Base-by-base conservation (phyloP, 1,139 yeast species). In the Suhomyces coccinellae region DNA sequence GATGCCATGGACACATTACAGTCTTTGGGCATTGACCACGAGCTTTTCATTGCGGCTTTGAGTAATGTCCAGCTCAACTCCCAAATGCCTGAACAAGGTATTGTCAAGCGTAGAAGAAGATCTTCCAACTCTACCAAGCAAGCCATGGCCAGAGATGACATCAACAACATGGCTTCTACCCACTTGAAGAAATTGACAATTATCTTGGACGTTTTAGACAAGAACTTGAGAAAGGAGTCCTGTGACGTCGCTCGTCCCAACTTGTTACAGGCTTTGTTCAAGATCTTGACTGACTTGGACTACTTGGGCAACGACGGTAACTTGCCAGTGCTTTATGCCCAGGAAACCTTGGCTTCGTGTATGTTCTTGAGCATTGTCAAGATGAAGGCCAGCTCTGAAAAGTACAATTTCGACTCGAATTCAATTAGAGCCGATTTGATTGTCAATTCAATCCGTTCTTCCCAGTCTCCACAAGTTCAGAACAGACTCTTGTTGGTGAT, bases 391-490 rank as follows among this genome's bases (percentile, higher is more conserved):
- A 50, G 57, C 26, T 35, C 53, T 1, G 54, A 59, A 28, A 53
- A 56, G 34, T 61, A 59, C 52, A 64, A 62, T 40, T 67, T 72
- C 50, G 91, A 87, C 54, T 75, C 90, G n/a, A 79, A 79, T 50
- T 73, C 85, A 14, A 75, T 91, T 38, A 80, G 98, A 63, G 93
- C 96, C 3, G 98, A 91, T 62, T 82, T 90, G 50, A 77, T 93
- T 54, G 97, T 93, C 30, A 85, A 93, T 44, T 87, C 97, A 16
- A 90, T 93, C 47, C 80, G 99, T 60, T 80, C 90, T 4, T 85
- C 97, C 1, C 79, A 83, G 41, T 87, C 96, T 33, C 98, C 98
- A 9, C 98, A 93, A 65, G 95, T 91, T 28, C 99, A 93, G 67
- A 93, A 93, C 66, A 80, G 91, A 55, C 71, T 93, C 43, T 71